Conservation (phyloP, 352 stramenopile genomes). For the Globisporangium recalcitrans region DNA sequence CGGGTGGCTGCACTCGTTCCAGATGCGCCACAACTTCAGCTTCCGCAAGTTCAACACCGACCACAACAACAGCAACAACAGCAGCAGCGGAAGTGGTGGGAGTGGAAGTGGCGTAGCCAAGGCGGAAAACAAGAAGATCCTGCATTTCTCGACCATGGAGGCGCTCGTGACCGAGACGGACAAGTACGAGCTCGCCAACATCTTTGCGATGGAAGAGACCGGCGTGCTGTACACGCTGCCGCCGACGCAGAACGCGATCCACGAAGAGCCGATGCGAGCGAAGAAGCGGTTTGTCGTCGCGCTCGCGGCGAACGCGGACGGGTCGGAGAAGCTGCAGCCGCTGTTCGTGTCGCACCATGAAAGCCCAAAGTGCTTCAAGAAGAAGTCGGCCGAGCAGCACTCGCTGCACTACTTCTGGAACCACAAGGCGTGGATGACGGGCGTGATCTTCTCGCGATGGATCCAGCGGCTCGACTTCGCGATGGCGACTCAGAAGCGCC, state of each 20-base stretch:
- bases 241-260: constrained; percentile 36
- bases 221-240: constrained; percentile 69
- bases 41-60: constrained; percentile 81
- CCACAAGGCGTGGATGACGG: constrained; percentile 79
- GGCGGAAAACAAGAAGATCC: constrained; percentile 23
- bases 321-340: constrained; percentile 70
- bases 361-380: constrained; percentile 70
- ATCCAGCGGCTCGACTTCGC: constrained; percentile 74
- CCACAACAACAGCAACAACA: constrained; percentile 24
- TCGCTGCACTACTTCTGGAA: constrained; percentile 83
- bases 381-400: constrained; percentile 73
- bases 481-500: constrained; percentile 72
- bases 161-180: constrained; percentile 55
- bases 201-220: constrained; percentile 77
- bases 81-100: neutral
- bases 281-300: constrained; percentile 74
- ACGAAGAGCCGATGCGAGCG: constrained; percentile 45
- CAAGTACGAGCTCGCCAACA: constrained; percentile 66
- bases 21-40: constrained; percentile 80
- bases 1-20: constrained; percentile 75
- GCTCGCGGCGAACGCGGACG: constrained; percentile 62
- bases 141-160: constrained; percentile 62
- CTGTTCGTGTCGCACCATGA: constrained; percentile 80
- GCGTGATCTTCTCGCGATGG: constrained; percentile 80
- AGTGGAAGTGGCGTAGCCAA: neutral